These are phyloP conservation scores for Trichoderma cornu-damae DNA, from an alignment of 2,329 filamentous ascomycete genomes.

Conservation along the genomic window DNA sequence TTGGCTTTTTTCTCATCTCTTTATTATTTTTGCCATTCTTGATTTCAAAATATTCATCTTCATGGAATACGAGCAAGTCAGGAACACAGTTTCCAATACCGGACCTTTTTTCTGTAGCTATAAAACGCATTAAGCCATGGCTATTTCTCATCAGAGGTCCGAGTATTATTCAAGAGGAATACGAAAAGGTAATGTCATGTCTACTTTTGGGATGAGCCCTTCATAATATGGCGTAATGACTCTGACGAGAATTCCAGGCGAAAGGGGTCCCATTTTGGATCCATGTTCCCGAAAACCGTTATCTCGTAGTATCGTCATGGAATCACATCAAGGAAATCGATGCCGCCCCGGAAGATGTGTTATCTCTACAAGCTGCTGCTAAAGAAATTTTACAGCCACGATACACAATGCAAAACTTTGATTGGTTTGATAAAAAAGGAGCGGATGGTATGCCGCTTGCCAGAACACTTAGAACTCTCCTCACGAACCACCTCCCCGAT, in stretches of 20 bases:
- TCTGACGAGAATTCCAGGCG: neutral
- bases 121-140: neutral
- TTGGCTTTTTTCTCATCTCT: neutral
- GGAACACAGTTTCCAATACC: neutral
- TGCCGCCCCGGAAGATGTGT: neutral
- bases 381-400: slow-evolving; percentile 5
- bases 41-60: neutral
- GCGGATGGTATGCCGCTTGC: neutral
- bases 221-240: neutral
- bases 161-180: neutral
- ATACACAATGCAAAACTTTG: slow-evolving; percentile 9
- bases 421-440: slow-evolving; percentile 4
- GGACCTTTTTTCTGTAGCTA: neutral
- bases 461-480: slow-evolving; percentile 1
- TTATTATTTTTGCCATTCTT: neutral
- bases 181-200: neutral
- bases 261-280: neutral
- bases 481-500: slow-evolving; percentile 4
- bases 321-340: slow-evolving; percentile 4
- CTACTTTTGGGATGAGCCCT: no score
- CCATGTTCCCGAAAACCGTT: slow-evolving; percentile 1
- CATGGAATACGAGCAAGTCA: neutral
- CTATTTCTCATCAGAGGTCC: neutral
- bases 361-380: neutral
- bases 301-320: slow-evolving; percentile 3